A percentile compares a stretch with the other conserved stretches of the same genome.
These are phyloP conservation scores for Kuraishia piskuri DNA, from an alignment of 805 yeast genomes.

Conservation along the genomic window DNA sequence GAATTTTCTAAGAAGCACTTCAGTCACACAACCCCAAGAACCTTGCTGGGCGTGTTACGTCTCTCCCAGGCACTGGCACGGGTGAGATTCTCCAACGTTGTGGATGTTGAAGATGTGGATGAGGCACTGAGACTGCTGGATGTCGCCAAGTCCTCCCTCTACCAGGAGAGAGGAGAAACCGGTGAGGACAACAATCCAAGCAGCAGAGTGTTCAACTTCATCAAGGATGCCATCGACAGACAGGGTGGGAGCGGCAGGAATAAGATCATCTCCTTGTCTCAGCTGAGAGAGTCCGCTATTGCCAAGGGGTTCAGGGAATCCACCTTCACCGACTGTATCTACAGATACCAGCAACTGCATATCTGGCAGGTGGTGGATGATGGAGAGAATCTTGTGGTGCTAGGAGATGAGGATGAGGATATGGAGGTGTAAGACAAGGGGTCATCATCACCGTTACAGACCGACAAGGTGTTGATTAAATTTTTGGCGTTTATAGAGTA, in stretches of 20 bases:
- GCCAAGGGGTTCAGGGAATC: constrained; percentile 80
- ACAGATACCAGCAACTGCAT: constrained; percentile 61
- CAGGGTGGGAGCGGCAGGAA: constrained; percentile 20
- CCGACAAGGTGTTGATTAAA: neutral
- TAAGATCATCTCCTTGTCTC: constrained; percentile 31
- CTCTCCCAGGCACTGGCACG: constrained; percentile 93
- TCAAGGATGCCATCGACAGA: constrained; percentile 34
- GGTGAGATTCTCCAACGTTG: constrained; percentile 68
- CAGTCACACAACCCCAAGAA: constrained; percentile 92
- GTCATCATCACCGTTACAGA: neutral
- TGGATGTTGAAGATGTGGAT: constrained; percentile 77
- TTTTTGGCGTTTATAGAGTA: neutral
- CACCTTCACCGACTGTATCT: constrained; percentile 67
- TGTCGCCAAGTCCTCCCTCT: constrained; percentile 80
- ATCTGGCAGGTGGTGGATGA: constrained; percentile 74
- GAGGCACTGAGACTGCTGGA: constrained; percentile 85
- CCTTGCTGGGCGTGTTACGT: constrained; percentile 83
- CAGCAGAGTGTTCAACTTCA: constrained; percentile 63
- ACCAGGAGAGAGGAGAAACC: constrained; percentile 36
- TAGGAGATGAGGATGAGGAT: neutral
- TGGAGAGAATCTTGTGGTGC: constrained; percentile 54
- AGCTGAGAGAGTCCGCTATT: constrained; percentile 53
- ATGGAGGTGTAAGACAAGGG: neutral
- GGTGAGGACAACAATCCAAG: constrained; percentile 58
- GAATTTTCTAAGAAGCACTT: constrained; percentile 72